Conservation (phyloP, 257 asterid genomes). For the Ligustrum vulgare region DNA sequence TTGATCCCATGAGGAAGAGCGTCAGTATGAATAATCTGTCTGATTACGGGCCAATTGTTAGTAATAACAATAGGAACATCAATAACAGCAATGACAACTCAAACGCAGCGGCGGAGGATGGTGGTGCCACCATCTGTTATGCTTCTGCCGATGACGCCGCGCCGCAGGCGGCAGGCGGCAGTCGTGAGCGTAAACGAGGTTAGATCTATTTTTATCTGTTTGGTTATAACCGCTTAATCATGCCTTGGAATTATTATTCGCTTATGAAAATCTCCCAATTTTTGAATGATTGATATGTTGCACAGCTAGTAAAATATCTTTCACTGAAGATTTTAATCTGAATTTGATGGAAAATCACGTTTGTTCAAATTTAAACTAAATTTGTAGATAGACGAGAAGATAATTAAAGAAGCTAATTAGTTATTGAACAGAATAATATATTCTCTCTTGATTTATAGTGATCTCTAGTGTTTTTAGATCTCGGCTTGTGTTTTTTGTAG, state of each 20-base stretch:
- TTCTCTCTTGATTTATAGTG: background rate
- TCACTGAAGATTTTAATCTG: background rate
- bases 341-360: background rate
- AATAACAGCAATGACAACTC: conserved; percentile 23
- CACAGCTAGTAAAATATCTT: background rate
- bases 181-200: conserved; percentile 94
- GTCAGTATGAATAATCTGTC: conserved; percentile 86
- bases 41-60: conserved; percentile 48
- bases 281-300: conserved; percentile 12
- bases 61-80: conserved; percentile 8
- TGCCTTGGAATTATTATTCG: background rate
- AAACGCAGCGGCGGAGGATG: conserved; percentile 34
- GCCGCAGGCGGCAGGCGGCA: conserved; percentile 45
- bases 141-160: conserved; percentile 81
- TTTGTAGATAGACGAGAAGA: background rate
- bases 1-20: conserved; percentile 88
- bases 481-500: background rate
- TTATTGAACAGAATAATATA: background rate
- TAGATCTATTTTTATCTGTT: conserved; percentile 28
- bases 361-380: background rate
- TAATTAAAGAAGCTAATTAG: background rate
- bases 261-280: conserved; percentile 1
- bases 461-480: background rate
- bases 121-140: conserved; percentile 33
- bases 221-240: background rate